phyloP scores from a whole-genome alignment of 495 filamentous ascomycete species.

The Aspergillus nanangensis region DNA sequence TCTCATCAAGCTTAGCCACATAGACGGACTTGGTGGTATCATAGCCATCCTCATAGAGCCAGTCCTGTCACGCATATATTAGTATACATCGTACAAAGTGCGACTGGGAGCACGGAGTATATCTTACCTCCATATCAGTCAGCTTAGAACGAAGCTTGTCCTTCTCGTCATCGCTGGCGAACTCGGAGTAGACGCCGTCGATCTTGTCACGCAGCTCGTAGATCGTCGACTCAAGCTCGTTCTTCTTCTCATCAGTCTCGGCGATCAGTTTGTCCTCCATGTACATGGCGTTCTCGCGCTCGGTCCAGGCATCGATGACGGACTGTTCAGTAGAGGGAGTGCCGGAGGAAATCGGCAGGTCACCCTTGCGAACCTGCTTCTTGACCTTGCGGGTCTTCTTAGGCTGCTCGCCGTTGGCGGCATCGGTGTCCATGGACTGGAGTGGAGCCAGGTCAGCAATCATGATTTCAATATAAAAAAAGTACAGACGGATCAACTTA shows the following conservation, averaged over 20 bases:
- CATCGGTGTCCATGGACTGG: conserved; percentile 95
- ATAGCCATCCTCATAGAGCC: conserved; percentile 97
- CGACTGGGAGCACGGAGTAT: not conserved
- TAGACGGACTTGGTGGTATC: conserved; percentile 93
- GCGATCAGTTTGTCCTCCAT: conserved; percentile 98
- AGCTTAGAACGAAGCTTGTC: conserved; percentile 75
- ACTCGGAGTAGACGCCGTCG: conserved; percentile 81
- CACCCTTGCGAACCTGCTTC: conserved; percentile 99
- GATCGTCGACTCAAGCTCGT: conserved; percentile 95
- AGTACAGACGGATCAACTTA: conserved; percentile 42
- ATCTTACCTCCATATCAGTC: conserved; percentile 73
- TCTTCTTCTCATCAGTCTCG: conserved; percentile 99
- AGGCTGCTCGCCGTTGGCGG: conserved; percentile 60
- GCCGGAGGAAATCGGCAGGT: conserved; percentile 79
- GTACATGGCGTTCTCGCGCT: conserved; percentile 86
- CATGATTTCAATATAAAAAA: not conserved
- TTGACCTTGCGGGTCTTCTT: conserved; percentile 97
- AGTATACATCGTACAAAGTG: not conserved
- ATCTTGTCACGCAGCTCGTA: conserved; percentile 95
- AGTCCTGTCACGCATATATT: conserved; percentile 60
- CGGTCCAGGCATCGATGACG: conserved; percentile 59
- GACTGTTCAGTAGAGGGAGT: conserved; percentile 72
- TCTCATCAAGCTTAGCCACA: conserved; percentile 91
- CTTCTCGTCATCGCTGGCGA: conserved; percentile 92
- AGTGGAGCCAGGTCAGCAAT: conserved; percentile 7